phyloP scores from a whole-genome alignment of 768 basidiomycete species.

The Leccinellum rugosiceps region DNA sequence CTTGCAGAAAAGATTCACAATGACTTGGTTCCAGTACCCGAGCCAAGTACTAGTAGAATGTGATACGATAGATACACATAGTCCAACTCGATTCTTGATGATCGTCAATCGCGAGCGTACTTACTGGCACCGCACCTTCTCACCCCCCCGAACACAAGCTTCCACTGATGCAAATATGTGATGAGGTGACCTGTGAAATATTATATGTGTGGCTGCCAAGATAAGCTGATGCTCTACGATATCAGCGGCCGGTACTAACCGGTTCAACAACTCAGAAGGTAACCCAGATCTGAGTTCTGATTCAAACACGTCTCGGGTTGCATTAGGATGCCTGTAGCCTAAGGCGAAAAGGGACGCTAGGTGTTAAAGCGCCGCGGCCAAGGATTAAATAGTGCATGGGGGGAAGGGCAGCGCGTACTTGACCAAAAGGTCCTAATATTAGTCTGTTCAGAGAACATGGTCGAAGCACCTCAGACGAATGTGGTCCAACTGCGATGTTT shows the following conservation, averaged over 20 bases:
- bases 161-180: neutral
- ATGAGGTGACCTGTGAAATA: neutral
- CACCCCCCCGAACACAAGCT: neutral
- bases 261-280: neutral
- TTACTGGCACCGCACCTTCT: neutral
- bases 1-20: neutral
- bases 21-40: neutral
- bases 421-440: constrained; percentile 11
- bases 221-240: neutral
- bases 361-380: neutral
- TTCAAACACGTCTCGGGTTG: neutral
- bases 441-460: constrained; percentile 3
- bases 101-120: neutral
- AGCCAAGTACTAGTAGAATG: neutral
- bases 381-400: neutral
- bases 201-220: neutral
- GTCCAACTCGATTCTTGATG: neutral
- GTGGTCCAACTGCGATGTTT: neutral
- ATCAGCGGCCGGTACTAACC: neutral
- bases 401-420: constrained; percentile 2
- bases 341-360: neutral
- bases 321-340: neutral
- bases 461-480: constrained; percentile 7
- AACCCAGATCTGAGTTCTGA: neutral
- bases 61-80: neutral